phyloP scores from a whole-genome alignment of 2,329 filamentous ascomycete genomes.

The Conoideocrella luteorostrata region DNA sequence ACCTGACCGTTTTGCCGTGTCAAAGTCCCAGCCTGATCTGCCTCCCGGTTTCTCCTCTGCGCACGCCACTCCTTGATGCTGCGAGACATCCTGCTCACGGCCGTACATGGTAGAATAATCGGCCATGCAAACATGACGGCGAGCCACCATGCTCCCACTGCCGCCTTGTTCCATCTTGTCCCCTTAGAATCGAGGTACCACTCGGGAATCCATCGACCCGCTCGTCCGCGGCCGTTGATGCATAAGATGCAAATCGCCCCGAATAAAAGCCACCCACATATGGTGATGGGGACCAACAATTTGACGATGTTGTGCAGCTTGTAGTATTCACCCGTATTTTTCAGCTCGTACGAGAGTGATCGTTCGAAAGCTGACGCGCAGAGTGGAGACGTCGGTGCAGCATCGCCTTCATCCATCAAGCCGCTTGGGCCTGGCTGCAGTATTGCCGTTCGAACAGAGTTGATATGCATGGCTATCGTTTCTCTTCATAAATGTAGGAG shows the following conservation, averaged over 20 bases:
- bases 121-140: slow-evolving; percentile 33
- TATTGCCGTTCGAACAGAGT: no score
- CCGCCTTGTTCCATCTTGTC: slow-evolving; percentile 13
- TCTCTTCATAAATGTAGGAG: not conserved
- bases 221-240: slow-evolving; percentile 23
- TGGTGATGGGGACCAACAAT: slow-evolving; percentile 17
- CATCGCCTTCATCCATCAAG: not conserved
- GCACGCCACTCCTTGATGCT: slow-evolving; percentile 34
- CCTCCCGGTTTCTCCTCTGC: slow-evolving; percentile 31
- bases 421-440: not conserved
- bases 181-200: slow-evolving; percentile 25
- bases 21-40: slow-evolving; percentile 35
- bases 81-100: slow-evolving; percentile 67
- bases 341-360: not conserved
- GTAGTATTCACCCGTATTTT: not conserved
- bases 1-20: no score
- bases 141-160: slow-evolving; percentile 23
- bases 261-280: slow-evolving; percentile 23
- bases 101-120: slow-evolving; percentile 60
- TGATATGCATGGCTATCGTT: not conserved
- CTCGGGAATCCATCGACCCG: slow-evolving; percentile 25
- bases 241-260: slow-evolving; percentile 25
- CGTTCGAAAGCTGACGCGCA: not conserved
- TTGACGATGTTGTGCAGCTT: slow-evolving; percentile 2
- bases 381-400: not conserved